Evolutionary conservation across 202 grass and related monocot species (phyloP).

Genomic region (Hordeum pubiflorum): DNA sequence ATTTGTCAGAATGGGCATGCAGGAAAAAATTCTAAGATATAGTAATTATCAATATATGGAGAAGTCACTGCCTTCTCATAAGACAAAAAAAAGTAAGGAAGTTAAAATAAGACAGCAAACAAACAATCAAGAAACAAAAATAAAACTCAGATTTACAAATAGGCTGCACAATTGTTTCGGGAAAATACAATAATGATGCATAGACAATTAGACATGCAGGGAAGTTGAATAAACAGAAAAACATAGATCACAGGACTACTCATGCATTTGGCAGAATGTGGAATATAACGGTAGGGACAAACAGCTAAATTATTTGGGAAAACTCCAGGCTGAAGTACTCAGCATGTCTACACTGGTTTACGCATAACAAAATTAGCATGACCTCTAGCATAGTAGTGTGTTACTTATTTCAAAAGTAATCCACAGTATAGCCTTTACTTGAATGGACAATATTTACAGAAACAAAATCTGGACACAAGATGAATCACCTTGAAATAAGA

Average conservation of each 20-base stretch:
- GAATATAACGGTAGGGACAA: background rate
- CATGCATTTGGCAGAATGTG: background rate
- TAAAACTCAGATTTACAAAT: slow-evolving; percentile 2
- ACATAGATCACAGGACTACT: slow-evolving; percentile 9
- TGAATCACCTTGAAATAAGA: background rate
- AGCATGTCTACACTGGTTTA: background rate
- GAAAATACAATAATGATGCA: slow-evolving; percentile 5
- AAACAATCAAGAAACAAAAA: background rate
- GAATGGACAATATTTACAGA: background rate
- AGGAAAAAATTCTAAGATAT: slow-evolving; percentile 9
- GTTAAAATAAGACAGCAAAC: slow-evolving; percentile 22
- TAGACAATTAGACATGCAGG: background rate
- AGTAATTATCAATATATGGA: background rate
- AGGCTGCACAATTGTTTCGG: background rate
- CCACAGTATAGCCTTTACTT: background rate
- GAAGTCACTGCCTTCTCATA: background rate
- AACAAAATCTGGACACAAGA: background rate
- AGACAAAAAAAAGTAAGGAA: background rate
- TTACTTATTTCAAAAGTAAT: background rate
- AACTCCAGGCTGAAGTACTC: background rate
- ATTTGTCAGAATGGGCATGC: slow-evolving; percentile 5
- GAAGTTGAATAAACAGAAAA: background rate
- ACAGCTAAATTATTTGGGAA: background rate
- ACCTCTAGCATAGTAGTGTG: background rate
- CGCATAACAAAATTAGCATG: background rate